Conservation (phyloP, 192 early-diverging fungal species). For the Backusella psychrophila region DNA sequence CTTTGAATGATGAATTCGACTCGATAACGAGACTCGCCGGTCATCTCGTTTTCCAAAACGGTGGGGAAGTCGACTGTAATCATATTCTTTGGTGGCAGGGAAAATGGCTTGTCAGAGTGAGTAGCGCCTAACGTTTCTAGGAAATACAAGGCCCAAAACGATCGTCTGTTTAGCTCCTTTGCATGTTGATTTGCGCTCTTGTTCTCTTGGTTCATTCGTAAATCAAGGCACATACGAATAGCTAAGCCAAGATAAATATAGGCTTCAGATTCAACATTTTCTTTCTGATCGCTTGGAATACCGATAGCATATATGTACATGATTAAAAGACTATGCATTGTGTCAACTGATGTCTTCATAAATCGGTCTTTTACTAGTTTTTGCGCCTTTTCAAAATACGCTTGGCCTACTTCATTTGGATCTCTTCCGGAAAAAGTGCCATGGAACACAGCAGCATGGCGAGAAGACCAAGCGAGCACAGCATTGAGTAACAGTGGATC, state of each 20-base stretch:
- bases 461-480: slow-evolving; percentile 31
- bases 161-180: slow-evolving; percentile 19
- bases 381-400: slow-evolving; percentile 30
- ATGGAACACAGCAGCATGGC: slow-evolving; percentile 39
- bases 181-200: slow-evolving; percentile 9
- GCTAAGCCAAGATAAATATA: slow-evolving; percentile 33
- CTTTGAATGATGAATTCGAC: slow-evolving; percentile 37
- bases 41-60: slow-evolving; percentile 19
- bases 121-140: slow-evolving; percentile 22
- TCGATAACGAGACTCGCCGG: slow-evolving; percentile 27
- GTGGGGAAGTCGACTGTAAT: slow-evolving; percentile 1
- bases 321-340: slow-evolving; percentile 29
- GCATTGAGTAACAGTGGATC: slow-evolving; percentile 30
- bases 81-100: slow-evolving; percentile 22
- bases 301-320: slow-evolving; percentile 40
- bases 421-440: slow-evolving; percentile 34
- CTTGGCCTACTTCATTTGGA: slow-evolving; percentile 35
- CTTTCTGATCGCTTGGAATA: slow-evolving; percentile 18
- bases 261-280: slow-evolving; percentile 23
- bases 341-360: slow-evolving; percentile 22
- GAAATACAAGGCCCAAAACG: slow-evolving; percentile 25
- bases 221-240: slow-evolving; percentile 35
- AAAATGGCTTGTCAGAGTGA: slow-evolving; percentile 36
- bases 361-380: slow-evolving; percentile 16
- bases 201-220: slow-evolving; percentile 26